phyloP scores from a whole-genome alignment of 768 basidiomycete genomes.

The Boletus reticuloceps region DNA sequence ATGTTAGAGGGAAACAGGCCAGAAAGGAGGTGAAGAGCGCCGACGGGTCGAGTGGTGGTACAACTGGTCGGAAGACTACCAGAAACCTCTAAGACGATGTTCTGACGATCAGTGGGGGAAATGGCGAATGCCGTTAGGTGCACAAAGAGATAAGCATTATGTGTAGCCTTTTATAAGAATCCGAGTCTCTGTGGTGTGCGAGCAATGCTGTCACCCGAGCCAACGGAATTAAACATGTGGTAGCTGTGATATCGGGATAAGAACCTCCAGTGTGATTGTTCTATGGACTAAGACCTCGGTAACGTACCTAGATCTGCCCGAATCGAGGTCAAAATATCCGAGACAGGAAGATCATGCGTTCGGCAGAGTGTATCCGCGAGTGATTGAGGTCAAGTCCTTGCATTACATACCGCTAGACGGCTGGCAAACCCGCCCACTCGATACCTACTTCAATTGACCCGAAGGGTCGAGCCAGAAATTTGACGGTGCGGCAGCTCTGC shows the following conservation, averaged over 20 bases:
- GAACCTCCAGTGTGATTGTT: neutral
- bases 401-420: too few relatives aligned
- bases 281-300: neutral
- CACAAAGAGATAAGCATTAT: neutral
- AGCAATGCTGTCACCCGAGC: neutral
- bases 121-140: neutral
- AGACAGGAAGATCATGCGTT: too few relatives aligned
- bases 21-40: neutral
- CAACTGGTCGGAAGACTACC: neutral
- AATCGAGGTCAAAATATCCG: neutral
- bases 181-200: too few relatives aligned
- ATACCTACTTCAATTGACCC: too few relatives aligned
- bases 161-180: neutral
- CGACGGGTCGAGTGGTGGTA: neutral
- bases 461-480: too few relatives aligned
- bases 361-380: too few relatives aligned
- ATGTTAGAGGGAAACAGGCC: neutral
- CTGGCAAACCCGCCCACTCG: too few relatives aligned
- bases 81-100: neutral
- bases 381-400: too few relatives aligned
- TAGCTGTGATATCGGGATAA: too few relatives aligned
- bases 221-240: neutral
- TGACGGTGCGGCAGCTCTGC: too few relatives aligned
- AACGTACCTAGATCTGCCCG: neutral
- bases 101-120: too few relatives aligned